phyloP scores from a whole-genome alignment of 768 basidiomycete species.

The Mycena capillaripes region DNA sequence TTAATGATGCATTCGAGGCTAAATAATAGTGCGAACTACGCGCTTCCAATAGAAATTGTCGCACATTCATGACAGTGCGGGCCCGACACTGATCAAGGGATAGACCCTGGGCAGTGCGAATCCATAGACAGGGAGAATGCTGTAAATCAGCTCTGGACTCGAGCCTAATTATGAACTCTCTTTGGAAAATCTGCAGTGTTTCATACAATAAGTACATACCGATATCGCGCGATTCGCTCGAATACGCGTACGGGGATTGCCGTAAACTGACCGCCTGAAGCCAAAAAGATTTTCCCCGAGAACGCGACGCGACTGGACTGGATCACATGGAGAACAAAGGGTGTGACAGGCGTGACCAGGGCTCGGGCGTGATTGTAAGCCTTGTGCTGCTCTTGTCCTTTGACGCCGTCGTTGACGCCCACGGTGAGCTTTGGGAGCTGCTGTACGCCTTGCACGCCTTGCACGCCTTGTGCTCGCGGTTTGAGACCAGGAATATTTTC shows the following conservation, averaged over 20 bases:
- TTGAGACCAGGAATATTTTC: slow-evolving; percentile 1
- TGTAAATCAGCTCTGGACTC: background rate
- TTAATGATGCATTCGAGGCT: no score
- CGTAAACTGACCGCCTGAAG: no score
- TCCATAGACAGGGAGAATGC: no score
- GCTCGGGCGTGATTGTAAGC: background rate
- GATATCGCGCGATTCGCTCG: background rate
- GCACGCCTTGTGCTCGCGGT: background rate
- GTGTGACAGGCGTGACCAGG: background rate
- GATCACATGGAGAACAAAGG: slow-evolving; percentile 4
- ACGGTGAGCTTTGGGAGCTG: slow-evolving; percentile 20
- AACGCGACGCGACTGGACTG: slow-evolving; percentile 13
- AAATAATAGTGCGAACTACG: no score
- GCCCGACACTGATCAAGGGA: no score
- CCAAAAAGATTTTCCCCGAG: background rate
- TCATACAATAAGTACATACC: background rate
- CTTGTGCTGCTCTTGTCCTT: slow-evolving; percentile 1
- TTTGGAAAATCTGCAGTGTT: no score
- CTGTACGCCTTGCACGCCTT: slow-evolving; percentile 10
- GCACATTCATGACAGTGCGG: no score
- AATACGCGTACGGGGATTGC: background rate
- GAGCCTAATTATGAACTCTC: no score
- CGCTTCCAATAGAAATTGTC: no score
- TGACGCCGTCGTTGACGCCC: slow-evolving; percentile 10
- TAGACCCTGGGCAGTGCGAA: no score